Evolutionary conservation across 164 flowering plant species (phyloP), one percentile per base, ranked within the genome.

Genomic region (Litsea cubeba): DNA sequence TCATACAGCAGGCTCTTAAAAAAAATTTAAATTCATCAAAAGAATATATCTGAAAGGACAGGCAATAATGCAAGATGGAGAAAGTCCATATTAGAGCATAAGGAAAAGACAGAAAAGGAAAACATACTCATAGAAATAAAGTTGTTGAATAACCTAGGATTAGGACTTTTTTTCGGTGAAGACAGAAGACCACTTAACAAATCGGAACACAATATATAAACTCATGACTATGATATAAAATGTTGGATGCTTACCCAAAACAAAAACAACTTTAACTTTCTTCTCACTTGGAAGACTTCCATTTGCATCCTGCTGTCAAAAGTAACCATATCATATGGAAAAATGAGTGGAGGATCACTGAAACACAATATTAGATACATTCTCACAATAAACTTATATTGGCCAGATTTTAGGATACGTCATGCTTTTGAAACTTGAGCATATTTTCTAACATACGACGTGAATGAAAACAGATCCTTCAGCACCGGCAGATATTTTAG

Each of bases 181-280:
- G n/a, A 17, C 18, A 17, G 60, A 54, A 66, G 28, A 66, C 49
- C n/a, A 30, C 69, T 14, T 66, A 65, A 17, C 46, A 46, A 18
- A 20, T 15, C 0, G 20, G 20, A 54, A 54, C 20, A 15, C 18
- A 54, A 54, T 17, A 20, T 35, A 35, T 17, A 57, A 71, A 58
- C 35, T 12, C 25, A 60, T 54, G 28, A 57, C 73, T 32, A 66
- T 25, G 20, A 50, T 50, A 65, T 40, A 28, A 18, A 17, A 3
- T 24, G 18, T 28, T 65, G 40, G 18, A 20, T 68, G 65, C 90
- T 80, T 71, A 91, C 96, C 96, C 50, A 91, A 83, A 66, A 91
- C 96, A 84, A 91, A 91, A 66, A 91, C 88, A 77, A 91, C 92
- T 65, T 75, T 83, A 63, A 90, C 87, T 72, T 87, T 88, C 86